These are phyloP conservation scores for Sarocladium oryzae DNA, from an alignment of 2,329 filamentous ascomycete genomes.

Conservation along the genomic window DNA sequence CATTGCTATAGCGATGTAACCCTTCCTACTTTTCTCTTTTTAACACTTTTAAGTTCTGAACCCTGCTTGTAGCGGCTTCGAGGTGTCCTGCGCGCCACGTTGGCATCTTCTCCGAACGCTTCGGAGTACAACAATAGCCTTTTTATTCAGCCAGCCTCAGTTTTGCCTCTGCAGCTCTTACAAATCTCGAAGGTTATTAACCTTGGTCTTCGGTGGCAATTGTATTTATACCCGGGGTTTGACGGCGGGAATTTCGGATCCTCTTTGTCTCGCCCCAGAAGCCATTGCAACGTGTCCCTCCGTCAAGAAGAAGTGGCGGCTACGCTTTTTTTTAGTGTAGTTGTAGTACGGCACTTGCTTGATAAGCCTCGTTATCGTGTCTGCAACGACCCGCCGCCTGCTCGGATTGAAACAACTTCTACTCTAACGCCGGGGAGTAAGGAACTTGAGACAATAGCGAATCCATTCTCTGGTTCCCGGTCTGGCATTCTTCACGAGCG, in stretches of 20 bases:
- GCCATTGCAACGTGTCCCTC: constrained; percentile 5
- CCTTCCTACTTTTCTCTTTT: no score
- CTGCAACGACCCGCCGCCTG: neutral
- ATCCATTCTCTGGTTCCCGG: neutral
- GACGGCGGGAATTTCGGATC: neutral
- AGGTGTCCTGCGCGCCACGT: neutral
- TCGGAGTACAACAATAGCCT: neutral
- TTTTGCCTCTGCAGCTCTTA: no score
- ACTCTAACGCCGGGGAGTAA: neutral
- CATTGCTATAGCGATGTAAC: no score
- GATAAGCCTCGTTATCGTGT: constrained; percentile 7
- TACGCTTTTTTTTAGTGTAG: neutral
- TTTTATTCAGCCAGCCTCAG: neutral
- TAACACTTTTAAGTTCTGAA: neutral
- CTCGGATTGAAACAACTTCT: constrained; percentile 3
- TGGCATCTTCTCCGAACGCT: constrained; percentile 6
- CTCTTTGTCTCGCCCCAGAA: neutral
- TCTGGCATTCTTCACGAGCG: neutral
- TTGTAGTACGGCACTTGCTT: neutral
- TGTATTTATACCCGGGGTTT: no score
- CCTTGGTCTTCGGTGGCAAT: no score
- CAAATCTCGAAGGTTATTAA: no score
- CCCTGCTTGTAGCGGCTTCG: neutral
- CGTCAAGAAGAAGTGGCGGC: neutral
- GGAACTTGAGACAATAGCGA: neutral